Conservation (phyloP, 768 basidiomycete species). For the Lactarius hengduanensis region DNA sequence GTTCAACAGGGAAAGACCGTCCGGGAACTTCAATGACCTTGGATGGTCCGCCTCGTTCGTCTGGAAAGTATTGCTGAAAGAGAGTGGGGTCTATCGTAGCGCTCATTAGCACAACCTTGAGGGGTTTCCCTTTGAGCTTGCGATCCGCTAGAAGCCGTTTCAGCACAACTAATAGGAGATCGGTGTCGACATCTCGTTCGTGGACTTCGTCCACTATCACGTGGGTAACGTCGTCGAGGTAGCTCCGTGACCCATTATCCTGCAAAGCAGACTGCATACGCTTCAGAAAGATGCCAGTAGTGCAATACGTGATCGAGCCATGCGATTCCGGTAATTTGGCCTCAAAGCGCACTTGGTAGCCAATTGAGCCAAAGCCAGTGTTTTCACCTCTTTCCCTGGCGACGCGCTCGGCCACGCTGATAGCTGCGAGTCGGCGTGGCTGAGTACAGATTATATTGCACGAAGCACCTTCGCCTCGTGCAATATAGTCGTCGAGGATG, state of each 20-base stretch:
- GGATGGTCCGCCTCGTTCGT: conserved; percentile 57
- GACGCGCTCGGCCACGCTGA: conserved; percentile 88
- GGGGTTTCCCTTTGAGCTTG: conserved; percentile 60
- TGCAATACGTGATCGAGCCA: conserved; percentile 90
- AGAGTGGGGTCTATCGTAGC: conserved; percentile 91
- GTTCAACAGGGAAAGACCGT: conserved; percentile 84
- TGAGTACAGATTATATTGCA: conserved; percentile 95
- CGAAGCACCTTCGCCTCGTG: conserved; percentile 70
- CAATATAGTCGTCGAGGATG: conserved; percentile 80
- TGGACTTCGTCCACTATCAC: conserved; percentile 95
- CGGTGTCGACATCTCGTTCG: conserved; percentile 92
- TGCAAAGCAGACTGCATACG: conserved; percentile 75
- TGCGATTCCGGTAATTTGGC: conserved; percentile 71
- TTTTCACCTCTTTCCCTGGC: conserved; percentile 81
- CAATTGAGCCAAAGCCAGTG: conserved; percentile 65
- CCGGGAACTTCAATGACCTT: conserved; percentile 83
- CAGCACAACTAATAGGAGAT: conserved; percentile 83
- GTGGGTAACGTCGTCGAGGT: conserved; percentile 80
- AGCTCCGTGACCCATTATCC: conserved; percentile 39
- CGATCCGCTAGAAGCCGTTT: conserved; percentile 79
- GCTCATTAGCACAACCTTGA: conserved; percentile 93
- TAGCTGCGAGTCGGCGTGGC: conserved; percentile 86
- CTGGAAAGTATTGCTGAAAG: conserved; percentile 85
- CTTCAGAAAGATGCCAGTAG: conserved; percentile 87
- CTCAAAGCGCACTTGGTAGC: conserved; percentile 93